A percentile compares a stretch with the other conserved stretches of the same genome.
Evolutionary conservation across 2,329 filamentous ascomycete species (phyloP).

Genomic region (Fusarium sp.): DNA sequence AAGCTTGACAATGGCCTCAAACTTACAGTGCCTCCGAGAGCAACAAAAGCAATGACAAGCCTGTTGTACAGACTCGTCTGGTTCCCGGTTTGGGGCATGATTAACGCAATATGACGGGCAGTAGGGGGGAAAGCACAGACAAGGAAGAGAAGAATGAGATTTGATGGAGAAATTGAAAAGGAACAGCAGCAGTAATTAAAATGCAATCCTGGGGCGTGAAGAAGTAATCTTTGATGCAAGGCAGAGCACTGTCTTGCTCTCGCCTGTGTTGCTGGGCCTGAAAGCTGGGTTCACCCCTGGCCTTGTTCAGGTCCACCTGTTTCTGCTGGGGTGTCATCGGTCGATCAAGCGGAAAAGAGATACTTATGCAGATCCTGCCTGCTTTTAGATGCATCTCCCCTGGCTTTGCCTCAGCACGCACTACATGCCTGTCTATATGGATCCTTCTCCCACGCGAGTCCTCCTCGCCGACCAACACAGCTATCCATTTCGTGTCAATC

Average conservation of each 20-base stretch:
- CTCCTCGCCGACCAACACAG: neutral
- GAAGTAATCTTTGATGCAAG: neutral
- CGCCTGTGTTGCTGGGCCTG: neutral
- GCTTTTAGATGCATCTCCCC: neutral
- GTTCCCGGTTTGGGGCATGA: conserved; percentile 25
- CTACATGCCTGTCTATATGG: neutral
- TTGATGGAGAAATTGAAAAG: neutral
- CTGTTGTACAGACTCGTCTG: conserved; percentile 49
- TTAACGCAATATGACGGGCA: neutral
- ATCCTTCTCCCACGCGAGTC: neutral
- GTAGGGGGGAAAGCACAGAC: neutral
- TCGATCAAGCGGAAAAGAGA: neutral
- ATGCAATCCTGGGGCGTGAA: neutral
- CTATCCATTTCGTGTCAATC: neutral
- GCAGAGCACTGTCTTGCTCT: neutral
- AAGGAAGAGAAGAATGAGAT: neutral
- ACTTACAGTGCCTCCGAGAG: conserved; percentile 49
- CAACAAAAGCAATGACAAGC: conserved; percentile 51
- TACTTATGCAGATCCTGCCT: neutral
- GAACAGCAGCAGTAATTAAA: neutral
- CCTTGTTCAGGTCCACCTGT: neutral
- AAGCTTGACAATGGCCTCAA: neutral
- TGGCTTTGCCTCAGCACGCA: neutral
- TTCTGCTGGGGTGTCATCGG: neutral
- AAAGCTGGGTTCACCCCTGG: neutral